Evolutionary conservation across 176 grass and related monocot genomes (phyloP).

Genomic region (Hyparrhenia diplandra): DNA sequence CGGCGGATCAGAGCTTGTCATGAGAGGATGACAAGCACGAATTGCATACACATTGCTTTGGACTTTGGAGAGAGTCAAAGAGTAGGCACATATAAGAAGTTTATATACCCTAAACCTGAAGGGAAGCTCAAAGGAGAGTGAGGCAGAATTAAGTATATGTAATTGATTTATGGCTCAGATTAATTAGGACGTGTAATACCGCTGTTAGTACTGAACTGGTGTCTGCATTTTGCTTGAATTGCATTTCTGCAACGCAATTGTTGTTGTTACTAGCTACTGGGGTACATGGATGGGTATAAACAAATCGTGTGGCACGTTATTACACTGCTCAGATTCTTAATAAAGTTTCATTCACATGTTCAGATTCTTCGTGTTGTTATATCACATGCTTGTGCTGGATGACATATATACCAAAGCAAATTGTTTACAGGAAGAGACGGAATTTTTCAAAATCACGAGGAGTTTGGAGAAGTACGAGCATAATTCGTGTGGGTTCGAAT

Average conservation of each 20-base stretch:
- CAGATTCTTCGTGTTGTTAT: background rate
- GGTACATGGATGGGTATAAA: conserved; percentile 29
- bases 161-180: conserved; percentile 11
- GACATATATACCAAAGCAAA: background rate
- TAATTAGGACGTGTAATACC: background rate
- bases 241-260: background rate
- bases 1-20: conserved; percentile 33
- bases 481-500: background rate
- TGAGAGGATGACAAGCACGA: conserved; percentile 55
- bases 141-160: too few relatives aligned
- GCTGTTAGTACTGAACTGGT: background rate
- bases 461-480: background rate
- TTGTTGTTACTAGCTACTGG: background rate
- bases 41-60: conserved; percentile 5
- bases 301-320: conserved; percentile 30
- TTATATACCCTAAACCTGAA: background rate
- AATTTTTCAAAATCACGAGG: background rate
- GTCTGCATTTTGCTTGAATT: background rate
- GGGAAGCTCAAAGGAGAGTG: background rate
- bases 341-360: background rate
- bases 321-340: conserved; percentile 1
- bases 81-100: background rate
- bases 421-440: background rate
- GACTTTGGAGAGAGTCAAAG: background rate
- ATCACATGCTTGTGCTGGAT: background rate